Conservation (phyloP, 371 early-diverging fungal genomes). For the Mortierella sp. region DNA sequence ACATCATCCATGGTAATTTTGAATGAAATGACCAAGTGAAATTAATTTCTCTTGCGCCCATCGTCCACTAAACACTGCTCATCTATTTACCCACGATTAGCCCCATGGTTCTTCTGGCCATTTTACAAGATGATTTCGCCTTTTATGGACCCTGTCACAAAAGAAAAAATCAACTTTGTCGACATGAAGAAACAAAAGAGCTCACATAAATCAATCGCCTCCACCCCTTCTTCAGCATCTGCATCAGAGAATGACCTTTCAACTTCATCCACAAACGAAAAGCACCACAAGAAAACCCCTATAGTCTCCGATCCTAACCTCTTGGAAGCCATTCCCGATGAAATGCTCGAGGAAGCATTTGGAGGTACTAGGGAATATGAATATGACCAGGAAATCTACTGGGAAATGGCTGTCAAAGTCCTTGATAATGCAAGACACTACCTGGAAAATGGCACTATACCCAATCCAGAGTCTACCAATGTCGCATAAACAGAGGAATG, state of each 20-base stretch:
- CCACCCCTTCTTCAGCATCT: conserved; percentile 44
- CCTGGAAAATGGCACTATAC: conserved; percentile 11
- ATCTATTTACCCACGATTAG: conserved; percentile 51
- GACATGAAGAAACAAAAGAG: conserved; percentile 64
- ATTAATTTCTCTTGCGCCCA: not conserved
- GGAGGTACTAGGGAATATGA: conserved; percentile 71
- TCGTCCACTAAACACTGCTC: not conserved
- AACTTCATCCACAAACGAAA: not conserved
- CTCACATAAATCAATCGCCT: conserved; percentile 13
- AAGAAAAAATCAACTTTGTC: conserved; percentile 87
- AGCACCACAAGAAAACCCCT: conserved; percentile 7
- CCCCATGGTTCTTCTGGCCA: conserved; percentile 90
- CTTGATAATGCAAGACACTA: conserved; percentile 13
- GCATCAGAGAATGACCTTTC: conserved; percentile 34
- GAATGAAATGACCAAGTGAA: too few species aligned
- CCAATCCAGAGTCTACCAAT: not conserved
- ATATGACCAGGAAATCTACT: conserved; percentile 72
- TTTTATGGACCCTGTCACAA: conserved; percentile 94
- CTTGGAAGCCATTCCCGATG: conserved; percentile 62
- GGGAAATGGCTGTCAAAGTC: conserved; percentile 57
- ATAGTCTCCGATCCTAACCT: conserved; percentile 43
- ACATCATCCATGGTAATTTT: conserved; percentile 66
- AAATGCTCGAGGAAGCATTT: conserved; percentile 70
- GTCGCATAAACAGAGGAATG: not conserved
- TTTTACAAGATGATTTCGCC: conserved; percentile 86